Conservation (phyloP, 495 filamentous ascomycete species). For the Trichoderma orchidacearum region DNA sequence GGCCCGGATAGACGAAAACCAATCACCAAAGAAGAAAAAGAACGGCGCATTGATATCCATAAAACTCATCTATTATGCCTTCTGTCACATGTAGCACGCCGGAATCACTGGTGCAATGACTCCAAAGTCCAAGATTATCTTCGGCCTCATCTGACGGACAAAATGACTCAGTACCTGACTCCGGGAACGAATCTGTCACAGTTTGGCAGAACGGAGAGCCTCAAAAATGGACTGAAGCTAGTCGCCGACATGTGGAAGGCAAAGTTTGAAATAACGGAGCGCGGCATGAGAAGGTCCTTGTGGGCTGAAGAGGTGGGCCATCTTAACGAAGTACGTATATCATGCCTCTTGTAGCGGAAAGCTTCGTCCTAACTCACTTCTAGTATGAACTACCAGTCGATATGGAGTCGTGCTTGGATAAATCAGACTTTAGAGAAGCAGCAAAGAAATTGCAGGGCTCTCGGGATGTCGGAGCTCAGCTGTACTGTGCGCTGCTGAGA, state of each 20-base stretch:
- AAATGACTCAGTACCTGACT: conserved; percentile 46
- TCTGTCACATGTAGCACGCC: conserved; percentile 53
- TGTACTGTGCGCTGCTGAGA: conserved; percentile 79
- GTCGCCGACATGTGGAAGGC: conserved; percentile 50
- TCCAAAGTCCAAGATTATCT: conserved; percentile 44
- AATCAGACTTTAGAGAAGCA: conserved; percentile 54
- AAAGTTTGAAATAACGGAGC: conserved; percentile 54
- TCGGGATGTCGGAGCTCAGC: conserved; percentile 75
- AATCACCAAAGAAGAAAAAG: conserved; percentile 56
- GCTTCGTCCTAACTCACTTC: conserved; percentile 10
- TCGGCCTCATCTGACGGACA: conserved; percentile 44
- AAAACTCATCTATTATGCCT: conserved; percentile 79
- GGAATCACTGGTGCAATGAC: conserved; percentile 89
- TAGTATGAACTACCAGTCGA: conserved; percentile 42
- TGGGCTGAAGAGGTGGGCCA: conserved; percentile 56
- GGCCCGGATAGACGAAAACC: conserved; percentile 40
- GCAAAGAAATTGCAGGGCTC: conserved; percentile 58
- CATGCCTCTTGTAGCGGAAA: background rate
- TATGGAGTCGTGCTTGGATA: conserved; percentile 38
- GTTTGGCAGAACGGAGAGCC: conserved; percentile 53
- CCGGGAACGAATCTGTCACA: conserved; percentile 51
- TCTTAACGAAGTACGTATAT: conserved; percentile 37
- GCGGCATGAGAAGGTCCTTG: conserved; percentile 53
- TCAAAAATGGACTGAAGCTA: conserved; percentile 65
- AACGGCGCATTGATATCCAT: conserved; percentile 60